Conservation (phyloP, 345 rosid genomes). For the Ailanthus altissimus region DNA sequence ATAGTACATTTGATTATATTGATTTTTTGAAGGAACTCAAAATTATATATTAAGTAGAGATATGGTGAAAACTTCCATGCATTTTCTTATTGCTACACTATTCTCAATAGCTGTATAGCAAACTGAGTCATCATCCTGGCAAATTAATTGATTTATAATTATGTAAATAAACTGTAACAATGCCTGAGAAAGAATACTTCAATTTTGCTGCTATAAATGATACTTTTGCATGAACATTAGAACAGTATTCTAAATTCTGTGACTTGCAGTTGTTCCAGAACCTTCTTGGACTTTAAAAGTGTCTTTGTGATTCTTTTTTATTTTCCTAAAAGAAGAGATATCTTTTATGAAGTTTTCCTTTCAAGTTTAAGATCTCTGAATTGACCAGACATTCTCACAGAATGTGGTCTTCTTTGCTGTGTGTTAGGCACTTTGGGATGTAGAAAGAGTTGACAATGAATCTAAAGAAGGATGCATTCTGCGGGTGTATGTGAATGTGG, state of each 20-base stretch:
- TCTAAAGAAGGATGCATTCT: conserved; percentile 64
- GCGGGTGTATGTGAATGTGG: conserved; percentile 70
- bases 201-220: neutral
- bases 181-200: neutral
- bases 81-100: neutral
- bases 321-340: no score
- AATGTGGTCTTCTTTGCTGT: conserved; percentile 1
- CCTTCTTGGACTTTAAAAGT: neutral
- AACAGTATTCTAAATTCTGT: neutral
- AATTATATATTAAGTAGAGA: conserved; percentile 2
- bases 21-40: neutral
- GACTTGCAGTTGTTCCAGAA: neutral
- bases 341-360: neutral
- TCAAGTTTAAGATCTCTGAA: neutral
- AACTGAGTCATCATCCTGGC: neutral
- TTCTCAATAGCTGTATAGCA: neutral
- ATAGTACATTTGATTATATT: conserved; percentile 4
- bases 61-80: neutral
- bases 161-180: neutral
- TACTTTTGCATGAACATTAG: neutral
- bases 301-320: neutral
- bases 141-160: neutral
- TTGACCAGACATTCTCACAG: neutral
- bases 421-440: conserved; percentile 78
- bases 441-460: conserved; percentile 52